Evolutionary conservation across 148 eudicot genomes (phyloP).

Genomic region (Chenopodium berlandieri): DNA sequence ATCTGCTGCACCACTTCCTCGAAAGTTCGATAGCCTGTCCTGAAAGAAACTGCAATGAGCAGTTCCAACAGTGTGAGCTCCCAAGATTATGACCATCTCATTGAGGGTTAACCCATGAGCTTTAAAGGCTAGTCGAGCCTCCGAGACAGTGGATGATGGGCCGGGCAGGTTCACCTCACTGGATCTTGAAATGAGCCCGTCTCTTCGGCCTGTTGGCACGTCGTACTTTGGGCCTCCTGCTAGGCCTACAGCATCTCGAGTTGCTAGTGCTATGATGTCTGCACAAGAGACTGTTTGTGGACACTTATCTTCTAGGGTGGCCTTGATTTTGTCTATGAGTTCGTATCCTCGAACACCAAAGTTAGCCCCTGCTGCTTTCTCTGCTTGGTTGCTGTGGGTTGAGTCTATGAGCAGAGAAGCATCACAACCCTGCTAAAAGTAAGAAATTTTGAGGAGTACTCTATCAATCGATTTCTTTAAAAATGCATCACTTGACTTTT

Average conservation of each 20-base stretch:
- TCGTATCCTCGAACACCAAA: conserved; percentile 15
- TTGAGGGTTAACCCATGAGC: conserved; percentile 17
- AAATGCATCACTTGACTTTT: too few species aligned
- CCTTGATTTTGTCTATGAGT: conserved; percentile 24
- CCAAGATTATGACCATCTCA: conserved; percentile 30
- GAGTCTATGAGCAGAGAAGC: conserved; percentile 29
- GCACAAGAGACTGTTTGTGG: conserved; percentile 27
- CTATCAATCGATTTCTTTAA: too few species aligned
- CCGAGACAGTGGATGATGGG: conserved; percentile 18
- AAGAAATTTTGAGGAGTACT: background rate
- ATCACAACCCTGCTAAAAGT: conserved; percentile 18
- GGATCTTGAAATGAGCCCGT: conserved; percentile 20
- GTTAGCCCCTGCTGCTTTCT: conserved; percentile 23
- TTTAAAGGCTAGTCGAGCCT: conserved; percentile 16
- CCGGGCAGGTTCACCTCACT: conserved; percentile 23
- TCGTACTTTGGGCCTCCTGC: conserved; percentile 21
- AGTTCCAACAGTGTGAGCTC: conserved; percentile 31
- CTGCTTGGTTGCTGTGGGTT: conserved; percentile 17
- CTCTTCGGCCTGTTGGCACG: conserved; percentile 23
- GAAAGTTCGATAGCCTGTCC: conserved; percentile 26
- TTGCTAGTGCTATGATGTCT: conserved; percentile 26
- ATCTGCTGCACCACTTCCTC: conserved; percentile 22
- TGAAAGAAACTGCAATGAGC: conserved; percentile 29
- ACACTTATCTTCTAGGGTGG: conserved; percentile 12
- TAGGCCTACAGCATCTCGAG: conserved; percentile 15